These are phyloP conservation scores for Talaromyces sp. DNA, from an alignment of 2,329 filamentous ascomycete species.

Conservation along the genomic window DNA sequence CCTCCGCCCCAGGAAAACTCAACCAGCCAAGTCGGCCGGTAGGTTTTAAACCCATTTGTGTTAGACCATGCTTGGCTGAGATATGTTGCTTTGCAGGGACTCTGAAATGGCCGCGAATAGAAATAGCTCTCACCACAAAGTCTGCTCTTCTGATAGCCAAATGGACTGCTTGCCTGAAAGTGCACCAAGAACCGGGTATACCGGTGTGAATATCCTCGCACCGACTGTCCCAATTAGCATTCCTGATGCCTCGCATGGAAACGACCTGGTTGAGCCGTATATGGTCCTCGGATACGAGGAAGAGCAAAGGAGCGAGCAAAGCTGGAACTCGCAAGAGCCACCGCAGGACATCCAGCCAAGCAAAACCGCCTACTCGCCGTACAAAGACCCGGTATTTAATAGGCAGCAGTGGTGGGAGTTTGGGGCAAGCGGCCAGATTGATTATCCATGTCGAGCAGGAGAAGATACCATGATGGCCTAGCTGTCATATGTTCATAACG, in stretches of 20 bases:
- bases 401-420: slow-evolving; percentile 34
- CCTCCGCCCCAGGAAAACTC: background rate
- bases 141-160: background rate
- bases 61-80: background rate
- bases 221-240: background rate
- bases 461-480: background rate
- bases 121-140: background rate
- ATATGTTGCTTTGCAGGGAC: background rate
- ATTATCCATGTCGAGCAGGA: background rate
- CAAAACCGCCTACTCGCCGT: slow-evolving; percentile 29
- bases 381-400: slow-evolving; percentile 38
- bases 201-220: background rate
- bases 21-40: background rate
- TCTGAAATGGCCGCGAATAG: background rate
- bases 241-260: background rate
- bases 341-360: slow-evolving; percentile 6
- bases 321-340: background rate
- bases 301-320: slow-evolving; percentile 1
- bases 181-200: background rate
- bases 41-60: background rate
- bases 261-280: slow-evolving; percentile 7
- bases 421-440: slow-evolving; percentile 13
- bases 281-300: slow-evolving; percentile 11
- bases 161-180: slow-evolving; percentile 6
- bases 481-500: background rate